Conservation (phyloP, 148 eudicot genomes). For the Chenopodium quinoa region DNA sequence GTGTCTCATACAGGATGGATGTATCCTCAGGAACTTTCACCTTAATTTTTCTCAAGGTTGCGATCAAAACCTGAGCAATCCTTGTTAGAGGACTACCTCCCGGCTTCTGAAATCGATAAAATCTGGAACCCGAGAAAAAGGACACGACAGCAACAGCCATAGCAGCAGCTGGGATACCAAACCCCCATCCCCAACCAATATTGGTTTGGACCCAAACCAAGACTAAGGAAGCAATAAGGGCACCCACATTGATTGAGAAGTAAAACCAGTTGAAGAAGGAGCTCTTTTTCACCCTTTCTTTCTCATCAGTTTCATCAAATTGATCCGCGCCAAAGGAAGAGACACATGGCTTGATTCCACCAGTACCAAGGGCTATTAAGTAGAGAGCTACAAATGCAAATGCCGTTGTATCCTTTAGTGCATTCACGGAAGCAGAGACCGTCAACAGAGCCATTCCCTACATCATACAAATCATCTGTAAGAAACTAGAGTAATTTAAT, state of each 20-base stretch:
- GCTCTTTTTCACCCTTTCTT: constrained; percentile 39
- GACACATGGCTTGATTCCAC: constrained; percentile 63
- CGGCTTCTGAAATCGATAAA: constrained; percentile 51
- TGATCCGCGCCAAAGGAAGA: constrained; percentile 66
- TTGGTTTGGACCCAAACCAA: constrained; percentile 54
- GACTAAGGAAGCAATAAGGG: constrained; percentile 50
- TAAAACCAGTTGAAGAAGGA: constrained; percentile 62
- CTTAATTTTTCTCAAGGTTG: constrained; percentile 37
- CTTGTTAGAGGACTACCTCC: constrained; percentile 59
- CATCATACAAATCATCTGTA: background rate
- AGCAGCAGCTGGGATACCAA: constrained; percentile 55
- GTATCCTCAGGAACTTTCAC: constrained; percentile 42
- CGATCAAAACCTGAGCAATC: constrained; percentile 49
- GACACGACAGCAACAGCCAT: constrained; percentile 52
- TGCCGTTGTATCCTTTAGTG: constrained; percentile 33
- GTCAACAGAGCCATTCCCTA: constrained; percentile 55
- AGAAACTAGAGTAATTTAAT: background rate
- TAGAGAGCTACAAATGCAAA: constrained; percentile 37
- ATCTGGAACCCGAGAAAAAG: constrained; percentile 43
- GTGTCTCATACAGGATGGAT: constrained; percentile 40
- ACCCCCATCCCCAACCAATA: constrained; percentile 63
- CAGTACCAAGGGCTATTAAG: constrained; percentile 55
- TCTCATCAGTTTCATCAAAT: constrained; percentile 47
- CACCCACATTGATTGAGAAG: constrained; percentile 54
- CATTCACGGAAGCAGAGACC: constrained; percentile 39